Conservation (phyloP, 2,329 filamentous ascomycete genomes). For the Diplodia sapinea region DNA sequence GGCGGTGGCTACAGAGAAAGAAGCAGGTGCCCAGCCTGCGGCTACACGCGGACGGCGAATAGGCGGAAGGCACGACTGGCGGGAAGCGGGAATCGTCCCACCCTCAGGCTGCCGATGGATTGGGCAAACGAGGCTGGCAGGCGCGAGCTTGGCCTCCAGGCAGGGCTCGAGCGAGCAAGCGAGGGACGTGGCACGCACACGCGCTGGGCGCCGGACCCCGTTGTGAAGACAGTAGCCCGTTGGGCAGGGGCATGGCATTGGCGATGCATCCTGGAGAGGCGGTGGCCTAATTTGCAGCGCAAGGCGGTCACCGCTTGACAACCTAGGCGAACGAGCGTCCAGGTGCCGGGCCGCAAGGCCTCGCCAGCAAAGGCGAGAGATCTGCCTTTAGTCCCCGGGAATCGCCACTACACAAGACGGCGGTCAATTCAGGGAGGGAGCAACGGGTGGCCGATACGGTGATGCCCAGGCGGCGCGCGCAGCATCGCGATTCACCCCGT, state of each 20-base stretch:
- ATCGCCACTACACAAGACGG: background rate
- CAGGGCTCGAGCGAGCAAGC: constrained; percentile 13
- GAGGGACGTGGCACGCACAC: background rate
- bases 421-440: too few relatives aligned
- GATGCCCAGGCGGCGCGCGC: background rate
- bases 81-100: constrained; percentile 1
- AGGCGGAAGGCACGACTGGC: background rate
- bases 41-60: constrained; percentile 6
- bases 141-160: constrained; percentile 11
- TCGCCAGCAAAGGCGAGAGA: constrained; percentile 14
- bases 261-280: background rate
- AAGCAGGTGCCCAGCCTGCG: background rate
- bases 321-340: background rate
- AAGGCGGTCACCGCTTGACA: constrained; percentile 9
- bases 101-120: background rate
- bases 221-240: background rate
- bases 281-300: constrained; percentile 25
- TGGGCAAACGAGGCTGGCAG: constrained; percentile 5
- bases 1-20: background rate
- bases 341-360: background rate
- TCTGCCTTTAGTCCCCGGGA: background rate
- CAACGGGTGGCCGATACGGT: background rate
- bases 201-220: background rate
- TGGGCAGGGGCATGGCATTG: constrained; percentile 5
- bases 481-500: constrained; percentile 5